Evolutionary conservation across 495 filamentous ascomycete genomes (phyloP), one percentile per base, ranked within the genome.

Genomic region (Bathelium albidoporum): DNA sequence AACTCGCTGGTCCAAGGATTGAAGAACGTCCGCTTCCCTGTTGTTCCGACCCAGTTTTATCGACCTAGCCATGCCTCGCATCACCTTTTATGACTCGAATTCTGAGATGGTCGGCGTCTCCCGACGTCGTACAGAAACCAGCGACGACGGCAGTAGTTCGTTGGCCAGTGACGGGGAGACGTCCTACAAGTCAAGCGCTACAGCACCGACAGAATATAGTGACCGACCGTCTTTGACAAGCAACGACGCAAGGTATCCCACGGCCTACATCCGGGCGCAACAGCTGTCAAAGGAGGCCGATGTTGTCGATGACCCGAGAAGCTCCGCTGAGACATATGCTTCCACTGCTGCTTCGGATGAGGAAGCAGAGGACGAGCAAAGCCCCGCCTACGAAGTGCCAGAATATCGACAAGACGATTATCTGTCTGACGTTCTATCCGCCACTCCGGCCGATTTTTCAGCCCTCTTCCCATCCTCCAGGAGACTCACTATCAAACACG

Each of bases 391-490:
- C 68, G 76, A 76, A n/a, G 77, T 65, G 14, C 84, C 84, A 11
- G 79, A 84, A 28, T 85, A 88, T 68, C 73, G 74, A 29, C 78
- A 82, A 52, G 86, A 87, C 28, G 73, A 81, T 44, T 79, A 83
- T 66, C 79, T 85, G 49, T 75, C 84, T 60, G 81, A 85, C 64
- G 84, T 86, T 14, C 78, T 89, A 18, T 80, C 89, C 3, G 89
- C 92, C 7, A 94, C 85, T 29, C 88, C 94, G 14, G 78, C 85
- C 20, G 88, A 91, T 60, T 98, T 98, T 72, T 88, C 89, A 41
- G 81, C 85, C 64, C 82, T 92, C 66, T 98, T 96, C 73, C 93
- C 94, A 12, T 93, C 93, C 11, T 79, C 86, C 32, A 83, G 89
- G 68, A 82, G 87, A 55, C 76, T 98, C 32, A 82, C 82, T 44